Evolutionary conservation across 495 filamentous ascomycete genomes (phyloP).

Genomic region (Penicillium pulvis): DNA sequence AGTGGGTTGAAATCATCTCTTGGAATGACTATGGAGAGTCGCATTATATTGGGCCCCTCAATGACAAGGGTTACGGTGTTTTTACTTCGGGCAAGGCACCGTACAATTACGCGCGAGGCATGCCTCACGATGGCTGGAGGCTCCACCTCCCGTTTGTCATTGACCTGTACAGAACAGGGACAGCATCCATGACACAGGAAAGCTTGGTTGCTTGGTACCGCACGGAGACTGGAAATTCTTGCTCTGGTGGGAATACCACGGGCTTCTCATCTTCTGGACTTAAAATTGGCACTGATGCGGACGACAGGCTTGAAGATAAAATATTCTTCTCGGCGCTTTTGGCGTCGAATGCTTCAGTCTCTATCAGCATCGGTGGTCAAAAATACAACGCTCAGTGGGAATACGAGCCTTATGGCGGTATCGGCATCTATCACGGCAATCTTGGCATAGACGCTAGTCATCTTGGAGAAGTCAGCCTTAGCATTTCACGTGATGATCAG

Average conservation of each 20-base stretch:
- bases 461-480: constrained; percentile 54
- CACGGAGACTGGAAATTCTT: constrained; percentile 34
- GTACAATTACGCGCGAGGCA: constrained; percentile 50
- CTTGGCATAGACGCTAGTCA: constrained; percentile 48
- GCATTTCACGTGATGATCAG: constrained; percentile 44
- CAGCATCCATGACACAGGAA: constrained; percentile 42
- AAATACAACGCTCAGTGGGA: constrained; percentile 29
- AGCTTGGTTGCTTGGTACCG: constrained; percentile 71
- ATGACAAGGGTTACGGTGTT: constrained; percentile 32
- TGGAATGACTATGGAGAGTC: constrained; percentile 83
- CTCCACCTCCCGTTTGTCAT: constrained; percentile 64
- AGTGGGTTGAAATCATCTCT: constrained; percentile 58
- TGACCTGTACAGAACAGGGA: constrained; percentile 59
- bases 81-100: constrained; percentile 51
- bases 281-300: constrained; percentile 13
- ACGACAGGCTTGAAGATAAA: constrained; percentile 30
- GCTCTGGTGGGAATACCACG: constrained; percentile 37
- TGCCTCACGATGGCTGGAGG: constrained; percentile 59
- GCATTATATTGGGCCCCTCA: constrained; percentile 68
- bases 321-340: constrained; percentile 43
- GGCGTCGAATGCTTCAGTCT: constrained; percentile 38
- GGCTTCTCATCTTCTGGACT: constrained; percentile 31
- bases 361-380: constrained; percentile 52
- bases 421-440: constrained; percentile 54
- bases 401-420: constrained; percentile 27